Conservation (phyloP, 208 protist species). For the Acanthamoeba castellanii region DNA sequence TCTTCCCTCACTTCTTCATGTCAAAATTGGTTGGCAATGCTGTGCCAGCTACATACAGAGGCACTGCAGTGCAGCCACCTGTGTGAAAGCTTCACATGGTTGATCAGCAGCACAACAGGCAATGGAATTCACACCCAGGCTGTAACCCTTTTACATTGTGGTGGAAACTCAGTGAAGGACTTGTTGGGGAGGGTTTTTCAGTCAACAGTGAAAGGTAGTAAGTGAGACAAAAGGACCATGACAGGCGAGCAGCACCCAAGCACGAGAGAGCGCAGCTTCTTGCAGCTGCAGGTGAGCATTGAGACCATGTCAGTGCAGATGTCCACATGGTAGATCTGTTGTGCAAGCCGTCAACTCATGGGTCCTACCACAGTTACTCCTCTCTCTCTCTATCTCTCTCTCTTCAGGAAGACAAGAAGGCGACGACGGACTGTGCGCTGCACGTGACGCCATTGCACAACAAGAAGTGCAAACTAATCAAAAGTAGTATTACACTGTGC, state of each 20-base stretch:
- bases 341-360: background rate
- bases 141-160: conserved; percentile 46
- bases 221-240: conserved; percentile 8
- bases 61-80: no score
- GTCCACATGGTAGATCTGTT: conserved; percentile 49
- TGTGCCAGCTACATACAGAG: no score
- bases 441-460: no score
- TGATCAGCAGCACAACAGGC: conserved; percentile 6
- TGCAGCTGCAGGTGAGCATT: conserved; percentile 35
- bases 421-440: no score
- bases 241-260: conserved; percentile 29
- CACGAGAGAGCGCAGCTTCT: conserved; percentile 11
- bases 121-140: no score
- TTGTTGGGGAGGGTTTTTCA: background rate
- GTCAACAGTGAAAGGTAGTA: background rate
- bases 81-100: no score
- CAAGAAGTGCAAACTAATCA: no score
- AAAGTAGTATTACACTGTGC: no score
- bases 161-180: background rate
- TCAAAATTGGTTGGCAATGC: no score
- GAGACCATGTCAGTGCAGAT: conserved; percentile 40
- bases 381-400: no score
- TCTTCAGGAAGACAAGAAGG: background rate
- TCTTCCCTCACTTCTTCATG: no score
- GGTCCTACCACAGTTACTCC: background rate